Conservation (phyloP, 2,329 filamentous ascomycete genomes). For the Apiospora pterosperma region DNA sequence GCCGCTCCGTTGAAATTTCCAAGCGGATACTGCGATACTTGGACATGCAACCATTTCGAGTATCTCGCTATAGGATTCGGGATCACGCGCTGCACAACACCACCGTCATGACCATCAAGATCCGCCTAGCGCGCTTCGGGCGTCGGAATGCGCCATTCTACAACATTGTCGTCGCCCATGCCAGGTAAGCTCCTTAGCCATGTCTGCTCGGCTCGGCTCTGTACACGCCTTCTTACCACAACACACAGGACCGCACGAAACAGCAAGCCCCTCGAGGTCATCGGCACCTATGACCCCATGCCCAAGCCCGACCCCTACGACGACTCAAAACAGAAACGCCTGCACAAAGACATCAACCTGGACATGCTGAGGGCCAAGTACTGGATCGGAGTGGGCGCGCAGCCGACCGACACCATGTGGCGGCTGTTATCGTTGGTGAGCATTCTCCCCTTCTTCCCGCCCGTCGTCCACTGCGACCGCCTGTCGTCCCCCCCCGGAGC, state of each 20-base stretch:
- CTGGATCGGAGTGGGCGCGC: constrained; percentile 95
- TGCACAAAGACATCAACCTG: constrained; percentile 89
- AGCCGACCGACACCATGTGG: constrained; percentile 89
- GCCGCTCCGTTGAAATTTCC: background rate
- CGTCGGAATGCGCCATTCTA: constrained; percentile 87
- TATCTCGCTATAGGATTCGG: background rate
- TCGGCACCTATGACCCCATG: constrained; percentile 72
- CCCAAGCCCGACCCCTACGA: constrained; percentile 61
- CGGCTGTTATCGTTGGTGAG: constrained; percentile 75
- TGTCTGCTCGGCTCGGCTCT: no score
- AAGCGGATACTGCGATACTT: background rate
- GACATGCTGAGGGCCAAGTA: constrained; percentile 81
- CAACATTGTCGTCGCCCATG: constrained; percentile 95
- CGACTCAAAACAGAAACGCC: constrained; percentile 59
- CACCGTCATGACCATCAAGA: constrained; percentile 52
- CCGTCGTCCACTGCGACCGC: no score
- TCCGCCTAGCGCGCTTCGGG: constrained; percentile 91
- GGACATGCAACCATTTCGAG: background rate
- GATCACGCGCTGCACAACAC: background rate
- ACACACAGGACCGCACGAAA: constrained; percentile 76
- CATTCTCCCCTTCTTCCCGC: no score
- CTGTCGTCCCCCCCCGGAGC: no score
- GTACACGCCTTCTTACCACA: no score
- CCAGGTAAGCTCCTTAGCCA: constrained; percentile 66
- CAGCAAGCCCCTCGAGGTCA: constrained; percentile 87